Evolutionary conservation across 2,329 filamentous ascomycete genomes (phyloP).

Genomic region (Trichoderma pleuroti): DNA sequence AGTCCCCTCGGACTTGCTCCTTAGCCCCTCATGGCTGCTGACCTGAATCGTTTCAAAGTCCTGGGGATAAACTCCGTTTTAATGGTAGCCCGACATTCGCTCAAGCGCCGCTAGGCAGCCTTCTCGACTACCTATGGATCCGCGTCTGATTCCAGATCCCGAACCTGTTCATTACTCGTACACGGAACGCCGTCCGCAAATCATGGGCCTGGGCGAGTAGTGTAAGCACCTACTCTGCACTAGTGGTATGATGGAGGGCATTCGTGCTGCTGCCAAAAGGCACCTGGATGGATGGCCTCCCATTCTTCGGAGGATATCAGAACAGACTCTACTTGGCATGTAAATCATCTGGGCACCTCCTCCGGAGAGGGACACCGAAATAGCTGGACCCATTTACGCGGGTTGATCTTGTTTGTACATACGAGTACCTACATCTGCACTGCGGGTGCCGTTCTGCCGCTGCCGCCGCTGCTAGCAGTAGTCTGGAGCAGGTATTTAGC

Average conservation of each 20-base stretch:
- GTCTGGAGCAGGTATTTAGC: not conserved
- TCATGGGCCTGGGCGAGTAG: not conserved
- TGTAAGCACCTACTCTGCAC: conserved; percentile 4
- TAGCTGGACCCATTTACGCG: not conserved
- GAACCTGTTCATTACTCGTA: not conserved
- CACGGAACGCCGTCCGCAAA: not conserved
- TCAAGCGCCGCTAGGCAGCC: not conserved
- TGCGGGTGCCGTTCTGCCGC: not conserved
- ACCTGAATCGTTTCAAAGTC: not conserved
- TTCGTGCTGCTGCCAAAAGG: not conserved
- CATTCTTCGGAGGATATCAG: not conserved
- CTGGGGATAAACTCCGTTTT: not conserved
- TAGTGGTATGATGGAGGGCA: not conserved
- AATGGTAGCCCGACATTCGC: not conserved
- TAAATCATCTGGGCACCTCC: not conserved
- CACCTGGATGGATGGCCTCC: not conserved
- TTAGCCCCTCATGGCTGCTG: not conserved
- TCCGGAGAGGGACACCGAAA: not conserved
- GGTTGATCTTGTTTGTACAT: not conserved
- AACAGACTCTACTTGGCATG: not conserved
- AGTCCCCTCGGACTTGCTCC: not conserved
- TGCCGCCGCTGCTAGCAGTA: not conserved
- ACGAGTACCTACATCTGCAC: not conserved
- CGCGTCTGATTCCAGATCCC: not conserved
- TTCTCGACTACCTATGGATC: not conserved